Percentiles rank a stretch among this genome's conserved stretches.
phyloP scores from a whole-genome alignment of 345 rosid species.

The Eucalyptus caleyi region DNA sequence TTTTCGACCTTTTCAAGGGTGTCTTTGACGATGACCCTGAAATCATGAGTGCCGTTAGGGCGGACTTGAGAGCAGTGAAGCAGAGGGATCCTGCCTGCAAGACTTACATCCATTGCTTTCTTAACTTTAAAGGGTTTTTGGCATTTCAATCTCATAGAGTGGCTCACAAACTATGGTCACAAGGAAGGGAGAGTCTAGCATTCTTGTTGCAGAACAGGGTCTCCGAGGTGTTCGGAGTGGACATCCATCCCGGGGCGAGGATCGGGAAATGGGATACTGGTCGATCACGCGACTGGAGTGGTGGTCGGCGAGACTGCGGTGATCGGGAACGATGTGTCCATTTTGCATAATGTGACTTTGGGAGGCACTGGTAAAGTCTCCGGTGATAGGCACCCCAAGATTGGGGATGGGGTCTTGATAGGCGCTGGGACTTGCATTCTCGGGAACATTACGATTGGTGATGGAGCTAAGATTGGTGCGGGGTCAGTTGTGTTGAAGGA shows the following conservation, averaged over 20 bases:
- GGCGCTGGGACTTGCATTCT: conserved; percentile 90
- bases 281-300: conserved; percentile 85
- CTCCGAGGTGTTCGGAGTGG: conserved; percentile 63
- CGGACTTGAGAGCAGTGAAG: conserved; percentile 53
- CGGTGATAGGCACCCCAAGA: conserved; percentile 89
- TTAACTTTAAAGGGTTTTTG: conserved; percentile 70
- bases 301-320: conserved; percentile 90
- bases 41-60: conserved; percentile 29
- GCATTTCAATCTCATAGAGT: conserved; percentile 77
- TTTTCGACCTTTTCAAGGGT: conserved; percentile 48
- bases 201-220: conserved; percentile 70
- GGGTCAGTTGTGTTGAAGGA: conserved; percentile 85
- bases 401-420: conserved; percentile 88
- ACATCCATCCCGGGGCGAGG: conserved; percentile 86
- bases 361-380: conserved; percentile 88
- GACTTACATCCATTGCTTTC: conserved; percentile 65
- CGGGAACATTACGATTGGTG: conserved; percentile 77
- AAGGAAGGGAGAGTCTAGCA: conserved; percentile 38
- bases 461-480: conserved; percentile 92
- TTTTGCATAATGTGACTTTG: conserved; percentile 80
- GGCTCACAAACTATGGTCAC: conserved; percentile 70
- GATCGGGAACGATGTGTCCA: conserved; percentile 72
- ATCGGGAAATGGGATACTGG: conserved; percentile 61
- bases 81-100: conserved; percentile 81
- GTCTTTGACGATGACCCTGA: conserved; percentile 35